Evolutionary conservation across 192 early-diverging fungal species (phyloP), one percentile per base, ranked within the genome.

Genomic region (Coemansia sp.): DNA sequence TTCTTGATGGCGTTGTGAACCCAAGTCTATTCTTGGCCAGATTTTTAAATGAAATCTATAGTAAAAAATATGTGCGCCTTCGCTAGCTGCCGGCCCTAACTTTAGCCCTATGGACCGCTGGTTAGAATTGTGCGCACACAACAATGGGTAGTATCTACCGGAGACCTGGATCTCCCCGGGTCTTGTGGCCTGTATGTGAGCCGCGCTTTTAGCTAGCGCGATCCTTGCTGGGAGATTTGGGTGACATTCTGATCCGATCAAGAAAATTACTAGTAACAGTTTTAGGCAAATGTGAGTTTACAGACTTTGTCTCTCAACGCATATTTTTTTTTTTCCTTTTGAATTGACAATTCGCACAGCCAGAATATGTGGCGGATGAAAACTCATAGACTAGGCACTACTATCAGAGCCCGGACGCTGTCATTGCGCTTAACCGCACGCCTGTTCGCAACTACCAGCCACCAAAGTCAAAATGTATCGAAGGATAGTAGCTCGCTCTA

Each of bases 71-170:
- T 36, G 57, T 70, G 68, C 68, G 68, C 68, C 68, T 70, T 68
- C 68, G 68, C 68, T 70, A 70, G 60, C 68, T 50, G 29, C 44
- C 15, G 7, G 39, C 41, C 36, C 22, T 18, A 13, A 34, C 36
- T 36, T 34, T 57, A 41, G 18, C 57, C 11, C 46, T 34, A 39
- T 70, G 29, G 46, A 38, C 29, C 8, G 11, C 10, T 43, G 52
- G 69, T 71, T 71, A 71, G 69, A 71, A 62, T 64, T 57, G 69
- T 20, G 62, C 62, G 61, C 69, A 57, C 34, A 71, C 52, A 71
- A 27, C 40, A 44, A 68, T 13, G 33, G 57, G 57, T 60, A 33
- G 57, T 60, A 60, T 60, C 57, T 60, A 18, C 57, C 57, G 57
- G 57, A 60, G 57, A 60, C 57, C 43, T 60, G 66, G 66, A 11